phyloP scores from a whole-genome alignment of 164 flowering plant species.

The Macadamia integrifolia region DNA sequence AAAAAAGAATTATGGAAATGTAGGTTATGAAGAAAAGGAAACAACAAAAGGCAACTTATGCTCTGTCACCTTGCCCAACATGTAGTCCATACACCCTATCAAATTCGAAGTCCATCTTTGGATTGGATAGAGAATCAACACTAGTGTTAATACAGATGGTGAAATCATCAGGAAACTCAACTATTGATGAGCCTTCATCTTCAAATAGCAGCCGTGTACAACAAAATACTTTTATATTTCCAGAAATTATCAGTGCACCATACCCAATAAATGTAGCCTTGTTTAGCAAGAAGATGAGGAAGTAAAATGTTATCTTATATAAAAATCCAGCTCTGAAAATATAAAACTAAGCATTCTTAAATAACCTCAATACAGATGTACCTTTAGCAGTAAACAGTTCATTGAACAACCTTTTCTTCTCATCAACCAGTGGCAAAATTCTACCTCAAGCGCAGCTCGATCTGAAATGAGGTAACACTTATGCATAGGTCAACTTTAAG shows the following conservation, averaged over 20 bases:
- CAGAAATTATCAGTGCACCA: not conserved
- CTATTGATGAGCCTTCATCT: conserved; percentile 78
- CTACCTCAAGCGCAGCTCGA: conserved; percentile 78
- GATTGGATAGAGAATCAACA: conserved; percentile 60
- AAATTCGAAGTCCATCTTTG: conserved; percentile 91
- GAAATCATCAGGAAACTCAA: conserved; percentile 92
- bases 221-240: no score
- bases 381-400: conserved; percentile 93
- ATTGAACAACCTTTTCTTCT: conserved; percentile 87
- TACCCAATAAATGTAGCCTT: no score
- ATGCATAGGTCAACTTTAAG: not conserved
- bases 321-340: no score
- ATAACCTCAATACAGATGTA: conserved; percentile 21
- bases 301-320: no score
- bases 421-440: conserved; percentile 72
- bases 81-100: conserved; percentile 99
- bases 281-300: no score
- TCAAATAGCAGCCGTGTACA: conserved; percentile 19
- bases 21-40: conserved; percentile 2
- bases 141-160: conserved; percentile 71
- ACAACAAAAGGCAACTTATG: conserved; percentile 1
- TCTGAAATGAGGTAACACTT: conserved; percentile 38
- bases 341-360: no score
- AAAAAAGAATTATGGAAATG: not conserved
- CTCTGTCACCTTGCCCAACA: conserved; percentile 83